These are phyloP conservation scores for Excoecaria cochinchinensis DNA, from an alignment of 345 rosid species.

Conservation along the genomic window DNA sequence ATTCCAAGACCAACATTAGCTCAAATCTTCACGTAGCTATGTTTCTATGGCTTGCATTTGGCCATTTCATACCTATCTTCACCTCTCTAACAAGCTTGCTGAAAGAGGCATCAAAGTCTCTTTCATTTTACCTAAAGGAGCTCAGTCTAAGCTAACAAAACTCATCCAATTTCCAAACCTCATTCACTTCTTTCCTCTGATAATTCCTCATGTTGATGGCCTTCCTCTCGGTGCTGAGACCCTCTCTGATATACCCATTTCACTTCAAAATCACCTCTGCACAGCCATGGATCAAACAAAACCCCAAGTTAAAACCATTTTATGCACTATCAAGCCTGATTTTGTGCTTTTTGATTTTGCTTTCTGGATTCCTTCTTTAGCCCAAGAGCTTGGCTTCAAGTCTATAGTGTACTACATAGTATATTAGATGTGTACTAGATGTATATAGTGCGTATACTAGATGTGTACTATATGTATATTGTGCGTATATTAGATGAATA, in stretches of 20 bases:
- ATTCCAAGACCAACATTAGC: neutral
- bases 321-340: neutral
- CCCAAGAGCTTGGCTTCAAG: neutral
- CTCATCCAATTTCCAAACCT: slow-evolving; percentile 6
- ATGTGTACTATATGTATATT: too few species aligned
- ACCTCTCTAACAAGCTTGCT: slow-evolving; percentile 23
- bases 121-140: slow-evolving; percentile 9
- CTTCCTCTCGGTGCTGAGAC: slow-evolving; percentile 19
- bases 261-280: neutral
- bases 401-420: neutral
- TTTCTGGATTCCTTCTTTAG: slow-evolving; percentile 12
- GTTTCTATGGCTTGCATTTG: slow-evolving; percentile 20
- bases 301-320: neutral
- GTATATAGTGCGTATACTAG: too few species aligned
- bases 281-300: slow-evolving; percentile 19
- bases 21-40: neutral
- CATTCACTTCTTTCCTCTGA: slow-evolving; percentile 19
- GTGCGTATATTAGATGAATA: too few species aligned
- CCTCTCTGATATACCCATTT: slow-evolving; percentile 3
- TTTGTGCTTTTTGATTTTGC: slow-evolving; percentile 16
- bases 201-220: slow-evolving; percentile 20
- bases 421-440: too few species aligned
- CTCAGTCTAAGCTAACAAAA: neutral
- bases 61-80: slow-evolving; percentile 22
- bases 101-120: slow-evolving; percentile 17